Evolutionary conservation across 495 filamentous ascomycete genomes (phyloP).

Genomic region (Hyaloscypha variabilis): DNA sequence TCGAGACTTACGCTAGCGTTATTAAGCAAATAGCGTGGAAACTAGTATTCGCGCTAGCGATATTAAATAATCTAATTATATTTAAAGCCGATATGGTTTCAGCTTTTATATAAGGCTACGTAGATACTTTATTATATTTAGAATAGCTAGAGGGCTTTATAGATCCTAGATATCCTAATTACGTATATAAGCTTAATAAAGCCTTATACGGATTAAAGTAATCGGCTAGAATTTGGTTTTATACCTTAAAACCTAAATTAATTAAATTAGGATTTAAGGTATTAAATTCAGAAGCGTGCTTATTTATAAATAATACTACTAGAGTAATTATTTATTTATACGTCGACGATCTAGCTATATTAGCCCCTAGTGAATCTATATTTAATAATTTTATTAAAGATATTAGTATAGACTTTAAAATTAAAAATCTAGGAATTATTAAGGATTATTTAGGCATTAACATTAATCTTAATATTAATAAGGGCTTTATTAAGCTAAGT

Average conservation of each 20-base stretch:
- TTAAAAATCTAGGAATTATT: slow-evolving; percentile 28
- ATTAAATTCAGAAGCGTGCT: slow-evolving; percentile 20
- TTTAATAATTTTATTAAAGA: slow-evolving; percentile 25
- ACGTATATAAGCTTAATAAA: slow-evolving; percentile 21
- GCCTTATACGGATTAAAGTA: slow-evolving; percentile 31
- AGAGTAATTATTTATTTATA: slow-evolving; percentile 24
- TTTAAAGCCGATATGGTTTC: no score
- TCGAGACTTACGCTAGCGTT: no score
- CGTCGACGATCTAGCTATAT: slow-evolving; percentile 27
- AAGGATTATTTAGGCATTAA: slow-evolving; percentile 28
- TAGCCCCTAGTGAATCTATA: slow-evolving; percentile 12
- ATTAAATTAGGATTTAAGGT: slow-evolving; percentile 18
- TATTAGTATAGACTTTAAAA: slow-evolving; percentile 25
- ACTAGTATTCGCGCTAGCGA: no score
- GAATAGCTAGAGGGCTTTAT: no score
- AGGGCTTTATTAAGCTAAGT: slow-evolving; percentile 16
- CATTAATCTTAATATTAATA: slow-evolving; percentile 17
- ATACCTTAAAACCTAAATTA: slow-evolving; percentile 19
- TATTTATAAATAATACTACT: slow-evolving; percentile 11
- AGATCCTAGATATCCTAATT: background rate
- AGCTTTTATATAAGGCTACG: no score
- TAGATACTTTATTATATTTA: no score
- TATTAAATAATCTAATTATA: no score
- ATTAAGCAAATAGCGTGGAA: no score
- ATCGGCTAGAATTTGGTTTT: slow-evolving; percentile 24